phyloP scores from a whole-genome alignment of 768 basidiomycete genomes.

The Mycena rebaudengoi region DNA sequence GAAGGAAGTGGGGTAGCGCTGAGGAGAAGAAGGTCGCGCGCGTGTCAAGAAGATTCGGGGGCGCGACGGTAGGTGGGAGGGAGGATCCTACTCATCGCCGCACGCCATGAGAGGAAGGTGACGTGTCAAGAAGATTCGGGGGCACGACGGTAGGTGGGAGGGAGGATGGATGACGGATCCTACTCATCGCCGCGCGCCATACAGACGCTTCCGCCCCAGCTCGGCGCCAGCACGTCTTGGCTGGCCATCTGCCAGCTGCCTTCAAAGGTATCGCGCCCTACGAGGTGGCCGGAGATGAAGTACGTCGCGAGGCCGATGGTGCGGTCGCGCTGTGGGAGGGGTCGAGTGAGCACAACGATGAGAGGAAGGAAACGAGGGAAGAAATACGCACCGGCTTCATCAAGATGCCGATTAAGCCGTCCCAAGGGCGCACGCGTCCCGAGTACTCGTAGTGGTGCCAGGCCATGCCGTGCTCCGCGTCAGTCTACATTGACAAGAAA shows the following conservation, averaged over 20 bases:
- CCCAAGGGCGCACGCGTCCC: conserved; percentile 49
- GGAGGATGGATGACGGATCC: too few species aligned
- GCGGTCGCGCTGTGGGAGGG: conserved; percentile 17
- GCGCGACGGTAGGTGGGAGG: too few species aligned
- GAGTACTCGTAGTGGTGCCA: conserved; percentile 48
- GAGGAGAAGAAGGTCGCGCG: too few species aligned
- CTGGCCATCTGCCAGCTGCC: conserved; percentile 27
- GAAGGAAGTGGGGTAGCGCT: too few species aligned
- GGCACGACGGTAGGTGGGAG: too few species aligned
- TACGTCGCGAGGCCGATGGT: conserved; percentile 21
- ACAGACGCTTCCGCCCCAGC: conserved; percentile 24
- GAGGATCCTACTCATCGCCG: too few species aligned
- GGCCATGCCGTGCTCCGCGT: conserved; percentile 44
- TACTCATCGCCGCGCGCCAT: conserved; percentile 20
- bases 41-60: too few species aligned
- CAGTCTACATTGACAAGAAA: conserved; percentile 46
- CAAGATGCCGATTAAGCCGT: conserved; percentile 47
- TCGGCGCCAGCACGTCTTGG: conserved; percentile 24
- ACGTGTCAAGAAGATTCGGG: too few species aligned
- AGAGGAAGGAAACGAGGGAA: neutral
- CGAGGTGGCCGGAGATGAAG: conserved; percentile 25
- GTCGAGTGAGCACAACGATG: neutral
- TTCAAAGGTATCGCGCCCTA: conserved; percentile 24
- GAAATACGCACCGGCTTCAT: conserved; percentile 37
- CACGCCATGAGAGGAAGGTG: too few species aligned